These are phyloP conservation scores for Vigna nakashimae DNA, from an alignment of 306 rosid species.

Conservation along the genomic window DNA sequence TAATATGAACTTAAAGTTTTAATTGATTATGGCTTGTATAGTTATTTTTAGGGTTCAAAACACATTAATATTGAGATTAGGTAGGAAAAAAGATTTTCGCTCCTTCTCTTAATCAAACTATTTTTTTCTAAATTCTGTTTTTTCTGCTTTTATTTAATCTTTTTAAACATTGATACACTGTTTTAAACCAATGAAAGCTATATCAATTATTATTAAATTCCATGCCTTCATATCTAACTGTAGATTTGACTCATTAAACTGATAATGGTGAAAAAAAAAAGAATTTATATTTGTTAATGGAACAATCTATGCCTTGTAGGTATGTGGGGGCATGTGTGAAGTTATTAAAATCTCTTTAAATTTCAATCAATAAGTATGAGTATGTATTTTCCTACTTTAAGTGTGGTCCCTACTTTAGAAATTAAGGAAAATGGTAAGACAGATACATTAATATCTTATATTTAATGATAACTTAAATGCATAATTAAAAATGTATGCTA, in stretches of 20 bases:
- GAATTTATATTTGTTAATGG: too few relatives aligned
- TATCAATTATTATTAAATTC: conserved; percentile 10
- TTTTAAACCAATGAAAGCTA: conserved; percentile 17
- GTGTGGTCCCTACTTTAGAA: background rate
- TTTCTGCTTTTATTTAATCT: conserved; percentile 27
- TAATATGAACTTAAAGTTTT: background rate
- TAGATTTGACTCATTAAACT: background rate
- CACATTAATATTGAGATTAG: background rate
- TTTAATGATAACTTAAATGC: background rate
- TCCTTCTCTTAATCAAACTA: conserved; percentile 15
- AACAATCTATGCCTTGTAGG: background rate
- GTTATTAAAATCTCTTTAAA: background rate
- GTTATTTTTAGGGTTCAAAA: background rate
- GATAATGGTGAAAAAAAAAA: background rate
- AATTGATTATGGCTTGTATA: background rate
- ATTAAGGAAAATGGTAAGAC: too few relatives aligned
- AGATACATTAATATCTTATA: background rate
- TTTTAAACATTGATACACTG: background rate
- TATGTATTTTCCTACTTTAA: background rate
- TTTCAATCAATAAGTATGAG: background rate
- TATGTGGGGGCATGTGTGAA: background rate
- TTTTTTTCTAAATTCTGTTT: conserved; percentile 40
- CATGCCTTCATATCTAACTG: background rate
- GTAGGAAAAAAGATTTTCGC: background rate
- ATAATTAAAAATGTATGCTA: background rate